These are phyloP conservation scores for Coemansia pectinata DNA, from an alignment of 192 early-diverging fungal species.

Conservation along the genomic window DNA sequence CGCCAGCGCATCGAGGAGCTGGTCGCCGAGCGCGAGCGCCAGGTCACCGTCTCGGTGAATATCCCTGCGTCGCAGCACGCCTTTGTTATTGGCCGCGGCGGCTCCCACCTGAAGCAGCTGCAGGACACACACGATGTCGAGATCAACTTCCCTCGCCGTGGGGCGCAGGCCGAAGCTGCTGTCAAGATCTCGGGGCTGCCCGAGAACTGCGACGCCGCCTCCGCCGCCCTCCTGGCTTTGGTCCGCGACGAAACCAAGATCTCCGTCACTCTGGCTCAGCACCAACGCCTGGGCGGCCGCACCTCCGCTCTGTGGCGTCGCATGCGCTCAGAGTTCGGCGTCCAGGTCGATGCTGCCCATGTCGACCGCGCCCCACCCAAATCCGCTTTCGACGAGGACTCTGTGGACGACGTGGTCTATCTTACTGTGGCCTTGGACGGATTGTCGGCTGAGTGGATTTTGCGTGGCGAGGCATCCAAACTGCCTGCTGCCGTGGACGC, in stretches of 20 bases:
- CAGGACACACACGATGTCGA: constrained; percentile 66
- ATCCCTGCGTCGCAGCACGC: constrained; percentile 79
- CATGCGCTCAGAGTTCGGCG: constrained; percentile 63
- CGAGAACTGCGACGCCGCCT: constrained; percentile 58
- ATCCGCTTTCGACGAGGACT: constrained; percentile 10
- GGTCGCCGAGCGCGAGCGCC: constrained; percentile 60
- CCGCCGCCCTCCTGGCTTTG: constrained; percentile 48
- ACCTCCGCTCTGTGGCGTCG: constrained; percentile 57
- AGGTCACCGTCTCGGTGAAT: constrained; percentile 57
- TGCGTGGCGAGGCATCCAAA: constrained; percentile 58
- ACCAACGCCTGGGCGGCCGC: constrained; percentile 59
- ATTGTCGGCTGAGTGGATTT: constrained; percentile 51
- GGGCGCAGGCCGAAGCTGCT: background rate
- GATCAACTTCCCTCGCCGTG: constrained; percentile 61
- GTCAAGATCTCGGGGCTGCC: constrained; percentile 62
- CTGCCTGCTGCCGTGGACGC: constrained; percentile 43
- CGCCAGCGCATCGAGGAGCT: constrained; percentile 54
- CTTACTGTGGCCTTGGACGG: constrained; percentile 16
- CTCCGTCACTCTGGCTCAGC: constrained; percentile 58
- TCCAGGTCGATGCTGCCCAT: constrained; percentile 56
- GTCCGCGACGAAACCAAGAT: constrained; percentile 58
- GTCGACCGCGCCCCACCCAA: constrained; percentile 39
- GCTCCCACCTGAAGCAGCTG: constrained; percentile 69
- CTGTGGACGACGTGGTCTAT: constrained; percentile 23
- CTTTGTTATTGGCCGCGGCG: constrained; percentile 79